Evolutionary conservation across 495 filamentous ascomycete species (phyloP), one percentile per base, ranked within the genome.

Genomic region (Hypomontagnella monticulosa): DNA sequence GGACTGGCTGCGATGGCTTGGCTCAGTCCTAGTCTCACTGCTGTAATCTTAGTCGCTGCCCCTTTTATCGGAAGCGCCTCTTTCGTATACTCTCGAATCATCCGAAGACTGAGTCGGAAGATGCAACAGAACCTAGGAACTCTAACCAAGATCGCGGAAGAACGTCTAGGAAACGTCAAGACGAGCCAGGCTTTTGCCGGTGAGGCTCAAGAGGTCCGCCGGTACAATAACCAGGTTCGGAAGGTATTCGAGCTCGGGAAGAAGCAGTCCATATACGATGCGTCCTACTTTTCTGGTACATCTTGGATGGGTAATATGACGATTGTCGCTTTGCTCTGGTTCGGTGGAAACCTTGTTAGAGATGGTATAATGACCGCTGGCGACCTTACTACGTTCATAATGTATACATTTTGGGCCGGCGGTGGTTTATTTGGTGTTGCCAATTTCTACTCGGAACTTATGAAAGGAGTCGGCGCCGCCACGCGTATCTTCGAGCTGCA

Each of bases 391-490:
- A 94, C 91, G 2, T 99, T 99, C 76, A 81, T 99, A 72, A 97
- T 99, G 95, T 99, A 97, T 71, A 92, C 93, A 11, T 93, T 90
- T 15, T 97, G 94, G 77, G 93, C 93, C 15, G 93, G 93, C 7
- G 90, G 88, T 19, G 93, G 89, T 78, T 85, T 99, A 63, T 96
- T 98, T 65, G 95, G 95, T 2, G 80, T 99, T 8, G 96, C 93
- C 32, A 91, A 89, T 67, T 99, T 99, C 79, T 97, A 97, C 80
- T 97, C 93, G 8, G 95, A 99, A 74, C 85, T 99, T 15, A 98
- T 97, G 95, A 98, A 98, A 73, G 96, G 96, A 37, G 95, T 97
- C 18, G 95, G 95, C 67, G 95, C 95, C 36, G 96, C 95, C 10
- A 94, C 89, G 70, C 91, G 95, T 20, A 83, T 99, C 5, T 99